Base-by-base conservation (phyloP, 2,329 filamentous ascomycete species). In the Thelonectria olida region DNA sequence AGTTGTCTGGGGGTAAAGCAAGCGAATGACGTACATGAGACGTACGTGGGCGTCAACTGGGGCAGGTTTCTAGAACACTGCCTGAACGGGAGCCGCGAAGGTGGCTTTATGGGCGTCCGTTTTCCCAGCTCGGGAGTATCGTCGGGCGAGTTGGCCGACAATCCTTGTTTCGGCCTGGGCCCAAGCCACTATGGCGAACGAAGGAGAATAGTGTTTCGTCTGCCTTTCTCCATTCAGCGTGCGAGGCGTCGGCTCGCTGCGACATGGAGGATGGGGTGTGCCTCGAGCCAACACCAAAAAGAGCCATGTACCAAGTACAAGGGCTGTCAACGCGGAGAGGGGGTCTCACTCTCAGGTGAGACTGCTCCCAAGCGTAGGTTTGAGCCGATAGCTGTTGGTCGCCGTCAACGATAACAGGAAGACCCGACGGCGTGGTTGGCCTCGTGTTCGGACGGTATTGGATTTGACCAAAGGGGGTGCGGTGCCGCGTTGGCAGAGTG, bases 291-390 rank as follows among this genome's bases (percentile, higher is more conserved):
- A 36, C 36, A 19, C 49, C 52, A 42, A 23, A 39, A 58, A 27
- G 47, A 61, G 52, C 48, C 44, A 69, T 50, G 69, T 71, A 72
- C 63, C 50, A 15, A 45, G 58, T 70, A 72, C 69, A 64, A 62
- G 10, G 17, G 22, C 34, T 19, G 22, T 17, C 19, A 45, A 38
- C n/a, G 41, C 23, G 1, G 45, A 62, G 54, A 61, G 63, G 62
- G 31, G 31, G 31, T 34, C 31, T 34, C 9, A 34, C 8, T 34
- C 47, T 57, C 54, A 47, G 38, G 50, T 34, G 41, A 58, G 48
- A 34, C 31, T 34, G 38, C 44, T 54, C 28, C 54, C 20, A 25
- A 51, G 50, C 54, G 52, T 50, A 57, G 28, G 44, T 55, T 70
- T 62, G 56, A 60, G 63, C 63, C 65, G 17, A 31, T 47, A 38